phyloP scores from a whole-genome alignment of 352 stramenopile species.

The Pythium oligandrum region DNA sequence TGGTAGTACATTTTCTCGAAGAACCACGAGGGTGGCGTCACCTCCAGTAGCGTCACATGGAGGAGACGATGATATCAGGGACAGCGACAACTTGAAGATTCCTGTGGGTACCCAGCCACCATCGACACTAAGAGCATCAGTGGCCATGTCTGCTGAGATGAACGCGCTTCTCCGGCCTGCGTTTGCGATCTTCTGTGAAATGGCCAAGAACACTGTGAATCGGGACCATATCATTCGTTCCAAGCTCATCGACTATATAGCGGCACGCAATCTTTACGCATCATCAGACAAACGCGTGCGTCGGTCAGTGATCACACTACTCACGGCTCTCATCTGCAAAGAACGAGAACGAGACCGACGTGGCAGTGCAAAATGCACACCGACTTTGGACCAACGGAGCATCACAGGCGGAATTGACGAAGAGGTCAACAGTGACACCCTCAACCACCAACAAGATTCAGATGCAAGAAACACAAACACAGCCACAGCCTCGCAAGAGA shows the following conservation, averaged over 20 bases:
- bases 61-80: too few species aligned
- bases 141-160: slow-evolving; percentile 16
- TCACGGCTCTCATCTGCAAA: slow-evolving; percentile 56
- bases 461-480: too few species aligned
- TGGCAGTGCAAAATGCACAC: neutral
- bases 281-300: slow-evolving; percentile 59
- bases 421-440: neutral
- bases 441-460: neutral
- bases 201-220: slow-evolving; percentile 50
- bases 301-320: slow-evolving; percentile 45
- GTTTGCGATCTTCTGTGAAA: slow-evolving; percentile 55
- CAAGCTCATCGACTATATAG: slow-evolving; percentile 57
- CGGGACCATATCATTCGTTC: slow-evolving; percentile 57
- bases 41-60: too few species aligned
- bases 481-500: slow-evolving; percentile 11
- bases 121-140: neutral
- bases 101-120: neutral
- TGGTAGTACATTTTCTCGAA: neutral
- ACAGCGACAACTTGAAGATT: neutral
- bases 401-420: neutral
- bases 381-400: too few species aligned
- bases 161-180: slow-evolving; percentile 31
- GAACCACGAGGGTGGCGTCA: too few species aligned
- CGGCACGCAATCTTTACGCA: slow-evolving; percentile 43
- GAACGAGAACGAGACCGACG: slow-evolving; percentile 37